Percentiles rank a stretch among this genome's conserved stretches.
These are phyloP conservation scores for Physcomitrellopsis africana DNA, from an alignment of 225 moss, liverwort and hornwort genomes.

Conservation along the genomic window DNA sequence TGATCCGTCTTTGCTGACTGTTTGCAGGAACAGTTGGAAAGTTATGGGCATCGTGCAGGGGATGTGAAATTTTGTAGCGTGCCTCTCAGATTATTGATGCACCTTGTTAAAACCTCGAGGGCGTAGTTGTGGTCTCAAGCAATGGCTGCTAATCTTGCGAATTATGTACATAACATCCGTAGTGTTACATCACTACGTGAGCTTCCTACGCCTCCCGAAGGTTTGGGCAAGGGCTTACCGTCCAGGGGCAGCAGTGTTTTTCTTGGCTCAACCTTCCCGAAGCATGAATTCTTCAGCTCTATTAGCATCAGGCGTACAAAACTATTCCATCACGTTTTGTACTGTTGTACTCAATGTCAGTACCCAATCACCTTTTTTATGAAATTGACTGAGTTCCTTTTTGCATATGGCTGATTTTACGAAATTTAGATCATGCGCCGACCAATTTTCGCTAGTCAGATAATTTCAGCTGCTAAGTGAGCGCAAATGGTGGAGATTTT, in stretches of 20 bases:
- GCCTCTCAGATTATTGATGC: background rate
- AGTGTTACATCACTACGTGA: conserved; percentile 19
- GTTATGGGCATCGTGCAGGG: conserved; percentile 6
- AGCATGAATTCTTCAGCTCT: conserved; percentile 38
- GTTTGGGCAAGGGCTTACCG: conserved; percentile 21
- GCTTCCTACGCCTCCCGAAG: conserved; percentile 27
- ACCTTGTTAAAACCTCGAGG: background rate
- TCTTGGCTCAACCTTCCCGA: conserved; percentile 35
- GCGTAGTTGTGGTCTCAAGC: conserved; percentile 21
- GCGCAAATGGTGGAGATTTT: background rate
- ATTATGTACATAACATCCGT: conserved; percentile 28
- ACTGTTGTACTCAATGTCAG: conserved; percentile 45
- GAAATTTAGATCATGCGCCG: no score
- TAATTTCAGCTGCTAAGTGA: background rate
- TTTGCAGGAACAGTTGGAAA: conserved; percentile 33
- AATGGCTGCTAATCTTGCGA: conserved; percentile 56
- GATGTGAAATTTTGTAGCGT: background rate
- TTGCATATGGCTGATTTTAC: no score
- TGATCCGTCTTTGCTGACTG: background rate
- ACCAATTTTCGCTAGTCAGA: no score
- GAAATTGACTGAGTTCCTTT: no score
- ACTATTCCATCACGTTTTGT: conserved; percentile 30
- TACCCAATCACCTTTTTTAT: background rate
- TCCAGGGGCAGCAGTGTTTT: conserved; percentile 31
- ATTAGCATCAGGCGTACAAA: conserved; percentile 53